A percentile compares a stretch with the other conserved stretches of the same genome.
phyloP scores from a whole-genome alignment of 768 basidiomycete genomes.

The Russula brevipes region DNA sequence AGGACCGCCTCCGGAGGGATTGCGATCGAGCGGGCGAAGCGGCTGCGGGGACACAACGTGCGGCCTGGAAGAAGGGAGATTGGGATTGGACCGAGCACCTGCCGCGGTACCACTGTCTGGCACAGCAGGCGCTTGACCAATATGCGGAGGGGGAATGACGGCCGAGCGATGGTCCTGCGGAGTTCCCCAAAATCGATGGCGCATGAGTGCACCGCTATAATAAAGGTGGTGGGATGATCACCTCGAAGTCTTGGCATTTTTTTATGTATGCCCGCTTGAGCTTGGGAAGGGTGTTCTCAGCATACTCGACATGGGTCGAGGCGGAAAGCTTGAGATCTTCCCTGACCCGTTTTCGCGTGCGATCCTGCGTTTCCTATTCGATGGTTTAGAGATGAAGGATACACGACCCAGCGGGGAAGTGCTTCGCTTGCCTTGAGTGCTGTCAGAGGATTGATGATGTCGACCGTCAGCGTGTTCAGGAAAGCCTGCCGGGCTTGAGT shows the following conservation, averaged over 20 bases:
- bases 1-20: constrained; percentile 56
- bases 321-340: constrained; percentile 82
- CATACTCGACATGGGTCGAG: constrained; percentile 74
- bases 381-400: neutral
- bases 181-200: neutral
- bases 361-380: constrained; percentile 77
- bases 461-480: constrained; percentile 58
- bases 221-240: constrained; percentile 29
- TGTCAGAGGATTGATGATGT: constrained; percentile 68
- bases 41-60: constrained; percentile 68
- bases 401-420: neutral
- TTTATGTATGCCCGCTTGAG: constrained; percentile 74
- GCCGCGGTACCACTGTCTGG: constrained; percentile 32
- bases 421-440: constrained; percentile 51
- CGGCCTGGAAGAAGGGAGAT: constrained; percentile 44
- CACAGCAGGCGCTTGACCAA: constrained; percentile 33
- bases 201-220: neutral
- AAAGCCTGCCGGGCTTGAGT: constrained; percentile 79
- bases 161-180: constrained; percentile 63
- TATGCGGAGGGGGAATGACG: constrained; percentile 35
- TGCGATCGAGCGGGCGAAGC: constrained; percentile 66
- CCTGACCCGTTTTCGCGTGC: constrained; percentile 87
- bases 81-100: constrained; percentile 43
- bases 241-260: constrained; percentile 87
- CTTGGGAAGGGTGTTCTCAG: constrained; percentile 72